Evolutionary conservation across 1,284 basidiomycete species (phyloP).

Genomic region (Anthracocystis setariae): DNA sequence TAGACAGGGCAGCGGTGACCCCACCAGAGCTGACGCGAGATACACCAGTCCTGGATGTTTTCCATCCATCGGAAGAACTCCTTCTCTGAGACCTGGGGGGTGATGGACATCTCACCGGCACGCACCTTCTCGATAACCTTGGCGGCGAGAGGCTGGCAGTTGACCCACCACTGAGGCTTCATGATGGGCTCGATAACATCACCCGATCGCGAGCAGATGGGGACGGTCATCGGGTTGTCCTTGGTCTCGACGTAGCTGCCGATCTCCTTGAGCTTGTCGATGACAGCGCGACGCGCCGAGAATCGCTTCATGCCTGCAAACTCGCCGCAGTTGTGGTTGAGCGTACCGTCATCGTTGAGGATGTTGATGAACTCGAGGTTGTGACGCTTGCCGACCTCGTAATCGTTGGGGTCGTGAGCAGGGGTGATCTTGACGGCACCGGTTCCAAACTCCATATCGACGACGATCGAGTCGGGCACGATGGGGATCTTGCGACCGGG

Average conservation of each 20-base stretch:
- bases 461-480: slow-evolving; percentile 82
- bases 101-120: slow-evolving; percentile 72
- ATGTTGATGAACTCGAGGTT: slow-evolving; percentile 94
- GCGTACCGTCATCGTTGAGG: slow-evolving; percentile 95
- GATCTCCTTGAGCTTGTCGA: slow-evolving; percentile 84
- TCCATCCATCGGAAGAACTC: slow-evolving; percentile 99
- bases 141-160: slow-evolving; percentile 89
- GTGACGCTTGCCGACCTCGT: slow-evolving; percentile 90
- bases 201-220: slow-evolving; percentile 71
- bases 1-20: slow-evolving; percentile 97
- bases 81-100: slow-evolving; percentile 84
- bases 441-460: slow-evolving; percentile 96
- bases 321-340: slow-evolving; percentile 88
- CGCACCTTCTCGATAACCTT: slow-evolving; percentile 77
- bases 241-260: slow-evolving; percentile 90
- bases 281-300: slow-evolving; percentile 86
- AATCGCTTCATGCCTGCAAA: slow-evolving; percentile 84
- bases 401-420: slow-evolving; percentile 98
- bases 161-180: slow-evolving; percentile 99
- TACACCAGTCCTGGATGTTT: slow-evolving; percentile 98
- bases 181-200: slow-evolving; percentile 95
- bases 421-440: slow-evolving; percentile 99
- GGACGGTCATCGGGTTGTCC: slow-evolving; percentile 72
- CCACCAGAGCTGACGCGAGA: slow-evolving; percentile 99
- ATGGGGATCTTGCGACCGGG: slow-evolving; percentile 84